phyloP scores from a whole-genome alignment of 2,329 filamentous ascomycete genomes.

The Xylariaceae sp. region DNA sequence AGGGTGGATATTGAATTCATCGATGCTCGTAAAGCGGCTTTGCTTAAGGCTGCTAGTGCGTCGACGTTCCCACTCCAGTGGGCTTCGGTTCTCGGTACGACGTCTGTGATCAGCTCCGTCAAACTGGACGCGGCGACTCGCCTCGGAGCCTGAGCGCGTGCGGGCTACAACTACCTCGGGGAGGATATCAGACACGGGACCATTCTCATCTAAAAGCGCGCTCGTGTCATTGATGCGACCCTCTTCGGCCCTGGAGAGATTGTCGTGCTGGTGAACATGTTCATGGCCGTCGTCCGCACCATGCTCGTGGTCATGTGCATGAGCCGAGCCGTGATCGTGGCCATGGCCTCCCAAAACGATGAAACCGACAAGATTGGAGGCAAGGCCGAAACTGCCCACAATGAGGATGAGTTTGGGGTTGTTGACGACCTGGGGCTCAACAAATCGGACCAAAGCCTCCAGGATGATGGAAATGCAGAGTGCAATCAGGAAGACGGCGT shows the following conservation, averaged over 20 bases:
- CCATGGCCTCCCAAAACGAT: conserved; percentile 90
- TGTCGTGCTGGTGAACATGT: conserved; percentile 37
- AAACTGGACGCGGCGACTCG: conserved; percentile 38
- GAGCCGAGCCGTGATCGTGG: conserved; percentile 63
- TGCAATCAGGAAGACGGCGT: conserved; percentile 94
- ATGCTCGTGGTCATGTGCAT: conserved; percentile 55
- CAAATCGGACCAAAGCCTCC: conserved; percentile 85
- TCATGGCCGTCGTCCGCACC: conserved; percentile 48
- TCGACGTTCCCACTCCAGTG: conserved; percentile 40
- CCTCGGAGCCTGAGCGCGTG: conserved; percentile 33
- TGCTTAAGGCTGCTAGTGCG: conserved; percentile 47
- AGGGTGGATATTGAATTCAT: conserved; percentile 79
- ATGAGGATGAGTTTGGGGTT: conserved; percentile 84
- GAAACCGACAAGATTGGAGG: conserved; percentile 84
- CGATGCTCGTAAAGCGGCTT: conserved; percentile 57
- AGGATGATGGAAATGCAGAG: conserved; percentile 94
- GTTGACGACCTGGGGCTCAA: conserved; percentile 81
- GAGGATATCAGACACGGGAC: conserved; percentile 55
- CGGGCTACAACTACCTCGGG: conserved; percentile 56
- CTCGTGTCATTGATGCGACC: conserved; percentile 42
- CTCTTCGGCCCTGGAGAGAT: conserved; percentile 43
- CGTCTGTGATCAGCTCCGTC: conserved; percentile 31
- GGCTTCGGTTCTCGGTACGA: conserved; percentile 26
- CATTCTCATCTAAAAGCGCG: conserved; percentile 47
- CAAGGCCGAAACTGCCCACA: conserved; percentile 78